phyloP scores from a whole-genome alignment of 2,329 filamentous ascomycete genomes.

The Hymenotorrendiella dingleyae region DNA sequence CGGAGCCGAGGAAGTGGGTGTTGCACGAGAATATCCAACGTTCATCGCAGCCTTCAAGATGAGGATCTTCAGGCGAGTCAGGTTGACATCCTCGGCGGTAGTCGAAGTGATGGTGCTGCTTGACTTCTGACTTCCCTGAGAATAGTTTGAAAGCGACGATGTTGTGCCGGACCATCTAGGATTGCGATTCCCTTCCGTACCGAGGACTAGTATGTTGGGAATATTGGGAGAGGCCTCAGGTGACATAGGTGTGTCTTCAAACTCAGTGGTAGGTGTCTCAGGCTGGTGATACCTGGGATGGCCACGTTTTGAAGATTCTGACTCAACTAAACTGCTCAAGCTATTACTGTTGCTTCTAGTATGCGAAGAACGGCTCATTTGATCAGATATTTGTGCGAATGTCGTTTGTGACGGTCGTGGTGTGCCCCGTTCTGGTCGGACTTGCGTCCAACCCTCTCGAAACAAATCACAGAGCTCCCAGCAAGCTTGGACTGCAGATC shows the following conservation, averaged over 20 bases:
- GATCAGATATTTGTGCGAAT: constrained; percentile 55
- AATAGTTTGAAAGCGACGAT: constrained; percentile 73
- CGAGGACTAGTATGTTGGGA: constrained; percentile 84
- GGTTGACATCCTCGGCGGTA: constrained; percentile 64
- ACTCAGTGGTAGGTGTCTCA: constrained; percentile 91
- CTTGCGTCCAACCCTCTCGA: constrained; percentile 83
- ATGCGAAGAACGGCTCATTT: constrained; percentile 37
- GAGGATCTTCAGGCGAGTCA: constrained; percentile 71
- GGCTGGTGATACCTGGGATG: constrained; percentile 43
- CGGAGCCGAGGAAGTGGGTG: constrained; percentile 26
- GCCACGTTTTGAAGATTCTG: constrained; percentile 12
- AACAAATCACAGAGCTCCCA: constrained; percentile 95
- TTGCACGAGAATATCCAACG: constrained; percentile 64
- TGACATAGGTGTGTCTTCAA: constrained; percentile 83
- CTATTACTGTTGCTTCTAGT: constrained; percentile 38
- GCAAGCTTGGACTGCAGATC: constrained; percentile 84
- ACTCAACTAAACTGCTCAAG: constrained; percentile 40
- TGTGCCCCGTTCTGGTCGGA: constrained; percentile 78
- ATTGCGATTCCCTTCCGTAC: constrained; percentile 59
- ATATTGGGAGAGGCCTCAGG: constrained; percentile 68
- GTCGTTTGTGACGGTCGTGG: constrained; percentile 73
- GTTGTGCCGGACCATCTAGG: constrained; percentile 78
- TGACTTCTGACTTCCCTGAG: constrained; percentile 59
- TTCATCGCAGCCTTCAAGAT: constrained; percentile 83
- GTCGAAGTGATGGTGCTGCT: constrained; percentile 69